Evolutionary conservation across 2,329 filamentous ascomycete species (phyloP).

Genomic region (Neoarthrinium moseri): DNA sequence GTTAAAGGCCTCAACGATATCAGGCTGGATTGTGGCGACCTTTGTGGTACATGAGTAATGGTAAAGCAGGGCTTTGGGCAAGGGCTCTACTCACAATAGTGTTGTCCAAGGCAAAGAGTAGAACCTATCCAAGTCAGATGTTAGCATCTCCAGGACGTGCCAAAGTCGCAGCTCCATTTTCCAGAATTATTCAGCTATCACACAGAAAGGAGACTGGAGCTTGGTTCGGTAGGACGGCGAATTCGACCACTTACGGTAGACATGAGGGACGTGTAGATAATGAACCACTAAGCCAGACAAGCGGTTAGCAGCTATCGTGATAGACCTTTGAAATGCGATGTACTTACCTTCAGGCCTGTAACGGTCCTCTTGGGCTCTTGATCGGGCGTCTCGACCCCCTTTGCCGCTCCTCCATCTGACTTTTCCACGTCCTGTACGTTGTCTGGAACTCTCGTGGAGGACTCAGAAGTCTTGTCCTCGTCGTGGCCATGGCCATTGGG

Average conservation of each 20-base stretch:
- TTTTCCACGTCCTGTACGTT: neutral
- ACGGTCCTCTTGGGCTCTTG: constrained; percentile 1
- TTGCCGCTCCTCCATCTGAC: neutral
- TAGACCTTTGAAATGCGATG: neutral
- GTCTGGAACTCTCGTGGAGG: neutral
- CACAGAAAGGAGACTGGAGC: neutral
- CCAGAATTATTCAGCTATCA: neutral
- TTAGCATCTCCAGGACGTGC: neutral
- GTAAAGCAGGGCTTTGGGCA: neutral
- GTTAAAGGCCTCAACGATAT: constrained; percentile 36
- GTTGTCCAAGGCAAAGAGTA: constrained; percentile 3
- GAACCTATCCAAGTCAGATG: neutral
- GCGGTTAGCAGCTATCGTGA: neutral
- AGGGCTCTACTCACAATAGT: neutral
- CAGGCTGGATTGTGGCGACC: constrained; percentile 43
- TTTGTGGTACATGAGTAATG: neutral
- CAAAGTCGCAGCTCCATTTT: constrained; percentile 1
- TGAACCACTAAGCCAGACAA: constrained; percentile 3
- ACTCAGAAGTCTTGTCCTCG: neutral
- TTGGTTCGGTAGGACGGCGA: neutral
- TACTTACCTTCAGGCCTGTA: neutral
- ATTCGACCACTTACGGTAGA: constrained; percentile 3
- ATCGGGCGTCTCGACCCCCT: neutral
- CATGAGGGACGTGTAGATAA: constrained; percentile 6
- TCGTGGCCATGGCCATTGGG: neutral